phyloP scores from a whole-genome alignment of 192 early-diverging fungal species.

The Phlyctochytrium bullatum region DNA sequence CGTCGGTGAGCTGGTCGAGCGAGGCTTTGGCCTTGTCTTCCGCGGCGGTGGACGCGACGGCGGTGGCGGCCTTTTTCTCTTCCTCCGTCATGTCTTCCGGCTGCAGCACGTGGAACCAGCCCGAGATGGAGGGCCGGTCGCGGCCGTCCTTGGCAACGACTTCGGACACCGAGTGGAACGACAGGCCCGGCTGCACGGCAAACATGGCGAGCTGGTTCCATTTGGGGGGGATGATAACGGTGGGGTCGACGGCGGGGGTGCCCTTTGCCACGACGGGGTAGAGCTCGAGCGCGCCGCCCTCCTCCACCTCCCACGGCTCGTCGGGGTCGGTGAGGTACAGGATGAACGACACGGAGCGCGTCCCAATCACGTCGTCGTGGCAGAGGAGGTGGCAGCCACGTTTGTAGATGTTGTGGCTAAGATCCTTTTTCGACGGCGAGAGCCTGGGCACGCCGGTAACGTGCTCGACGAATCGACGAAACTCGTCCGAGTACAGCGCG shows the following conservation, averaged over 20 bases:
- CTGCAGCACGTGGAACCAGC: conserved; percentile 79
- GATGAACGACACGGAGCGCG: conserved; percentile 72
- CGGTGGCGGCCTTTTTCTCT: conserved; percentile 41
- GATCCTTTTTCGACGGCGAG: conserved; percentile 64
- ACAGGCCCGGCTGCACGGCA: conserved; percentile 73
- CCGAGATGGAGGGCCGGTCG: conserved; percentile 62
- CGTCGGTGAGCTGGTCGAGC: conserved; percentile 28
- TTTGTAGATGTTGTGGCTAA: conserved; percentile 71
- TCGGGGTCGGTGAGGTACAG: conserved; percentile 74
- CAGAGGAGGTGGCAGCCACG: conserved; percentile 71
- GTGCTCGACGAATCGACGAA: conserved; percentile 62
- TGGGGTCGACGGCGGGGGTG: conserved; percentile 61
- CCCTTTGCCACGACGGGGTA: conserved; percentile 63
- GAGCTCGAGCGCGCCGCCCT: conserved; percentile 76
- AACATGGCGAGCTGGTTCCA: conserved; percentile 83
- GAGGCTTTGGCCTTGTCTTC: conserved; percentile 13
- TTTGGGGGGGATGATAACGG: conserved; percentile 50
- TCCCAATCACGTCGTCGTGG: conserved; percentile 82
- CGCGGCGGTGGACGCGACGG: neutral
- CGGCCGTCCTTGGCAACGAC: conserved; percentile 54
- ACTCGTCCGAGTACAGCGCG: conserved; percentile 70
- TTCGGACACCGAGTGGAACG: conserved; percentile 79
- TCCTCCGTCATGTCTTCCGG: conserved; percentile 61
- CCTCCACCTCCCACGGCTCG: conserved; percentile 53
- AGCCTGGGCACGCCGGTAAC: conserved; percentile 71